A percentile compares a stretch with the other conserved stretches of the same genome.
Evolutionary conservation across 345 rosid genomes (phyloP).

Genomic region (Dipteronia sinensis): DNA sequence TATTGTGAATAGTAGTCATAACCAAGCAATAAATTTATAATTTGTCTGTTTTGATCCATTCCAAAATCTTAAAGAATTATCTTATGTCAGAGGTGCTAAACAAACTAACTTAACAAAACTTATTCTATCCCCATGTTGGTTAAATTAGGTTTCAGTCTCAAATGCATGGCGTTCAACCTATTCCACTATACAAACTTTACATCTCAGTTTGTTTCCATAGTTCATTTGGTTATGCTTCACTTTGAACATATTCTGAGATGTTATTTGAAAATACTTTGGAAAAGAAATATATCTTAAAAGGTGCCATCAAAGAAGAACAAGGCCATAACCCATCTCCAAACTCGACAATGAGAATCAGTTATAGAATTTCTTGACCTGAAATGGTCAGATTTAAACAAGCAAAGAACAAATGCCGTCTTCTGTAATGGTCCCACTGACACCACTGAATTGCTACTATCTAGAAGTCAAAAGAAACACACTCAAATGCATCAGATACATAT

Average conservation of each 20-base stretch:
- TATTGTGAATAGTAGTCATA: no score
- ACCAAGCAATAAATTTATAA: no score
- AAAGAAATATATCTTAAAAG: background rate
- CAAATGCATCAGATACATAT: background rate
- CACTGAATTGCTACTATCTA: background rate
- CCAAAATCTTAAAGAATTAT: no score
- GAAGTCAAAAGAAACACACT: conserved; percentile 4
- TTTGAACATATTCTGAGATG: background rate
- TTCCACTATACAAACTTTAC: background rate
- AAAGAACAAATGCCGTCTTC: background rate
- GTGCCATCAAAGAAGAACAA: background rate
- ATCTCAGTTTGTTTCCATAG: background rate
- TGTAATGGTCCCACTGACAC: background rate
- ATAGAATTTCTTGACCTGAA: background rate
- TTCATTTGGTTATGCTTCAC: background rate
- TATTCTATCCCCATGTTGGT: background rate
- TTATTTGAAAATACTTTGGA: background rate
- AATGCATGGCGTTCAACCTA: background rate
- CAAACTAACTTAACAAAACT: no score
- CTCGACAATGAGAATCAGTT: background rate
- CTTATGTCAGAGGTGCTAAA: no score
- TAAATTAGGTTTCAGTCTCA: conserved; percentile 1
- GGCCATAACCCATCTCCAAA: background rate
- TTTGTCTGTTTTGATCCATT: no score
- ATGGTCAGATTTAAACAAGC: background rate